These are phyloP conservation scores for Metarhizium guizhouense DNA, from an alignment of 2,329 filamentous ascomycete species.

Conservation along the genomic window DNA sequence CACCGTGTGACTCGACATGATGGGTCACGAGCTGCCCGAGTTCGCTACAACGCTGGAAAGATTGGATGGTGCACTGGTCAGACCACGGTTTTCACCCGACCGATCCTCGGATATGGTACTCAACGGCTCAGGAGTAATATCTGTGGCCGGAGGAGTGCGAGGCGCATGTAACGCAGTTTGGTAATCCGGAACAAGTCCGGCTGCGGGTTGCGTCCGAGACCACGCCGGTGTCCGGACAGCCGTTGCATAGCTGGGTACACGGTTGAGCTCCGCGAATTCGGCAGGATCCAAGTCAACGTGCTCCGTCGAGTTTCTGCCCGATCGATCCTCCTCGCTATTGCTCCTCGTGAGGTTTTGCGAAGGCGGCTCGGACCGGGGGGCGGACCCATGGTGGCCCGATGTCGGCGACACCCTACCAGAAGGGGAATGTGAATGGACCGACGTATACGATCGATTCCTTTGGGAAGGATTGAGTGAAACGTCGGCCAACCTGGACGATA, in stretches of 20 bases:
- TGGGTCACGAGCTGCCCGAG: background rate
- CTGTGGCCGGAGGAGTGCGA: conserved; percentile 32
- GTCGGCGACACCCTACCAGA: conserved; percentile 36
- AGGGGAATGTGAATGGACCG: conserved; percentile 30
- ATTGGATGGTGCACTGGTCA: background rate
- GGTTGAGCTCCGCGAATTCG: conserved; percentile 57
- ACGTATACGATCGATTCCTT: conserved; percentile 37
- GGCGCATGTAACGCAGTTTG: conserved; percentile 49
- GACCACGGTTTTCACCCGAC: conserved; percentile 12
- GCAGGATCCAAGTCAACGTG: conserved; percentile 48
- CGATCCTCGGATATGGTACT: conserved; percentile 23
- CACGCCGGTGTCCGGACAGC: conserved; percentile 58
- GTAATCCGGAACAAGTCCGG: conserved; percentile 55
- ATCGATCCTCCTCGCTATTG: conserved; percentile 42
- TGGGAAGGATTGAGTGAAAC: conserved; percentile 46
- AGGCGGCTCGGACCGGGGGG: conserved; percentile 30
- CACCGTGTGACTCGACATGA: background rate
- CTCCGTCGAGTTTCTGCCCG: conserved; percentile 46
- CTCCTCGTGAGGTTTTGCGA: conserved; percentile 43
- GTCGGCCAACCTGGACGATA: conserved; percentile 61
- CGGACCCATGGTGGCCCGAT: conserved; percentile 25
- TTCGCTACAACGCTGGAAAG: background rate
- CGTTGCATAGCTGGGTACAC: conserved; percentile 70
- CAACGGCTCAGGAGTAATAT: conserved; percentile 19
- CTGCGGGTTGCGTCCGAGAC: conserved; percentile 38